Percentiles rank a stretch among this genome's conserved stretches.
Evolutionary conservation across 352 stramenopile genomes (phyloP).

Genomic region (Pythium brassicae): DNA sequence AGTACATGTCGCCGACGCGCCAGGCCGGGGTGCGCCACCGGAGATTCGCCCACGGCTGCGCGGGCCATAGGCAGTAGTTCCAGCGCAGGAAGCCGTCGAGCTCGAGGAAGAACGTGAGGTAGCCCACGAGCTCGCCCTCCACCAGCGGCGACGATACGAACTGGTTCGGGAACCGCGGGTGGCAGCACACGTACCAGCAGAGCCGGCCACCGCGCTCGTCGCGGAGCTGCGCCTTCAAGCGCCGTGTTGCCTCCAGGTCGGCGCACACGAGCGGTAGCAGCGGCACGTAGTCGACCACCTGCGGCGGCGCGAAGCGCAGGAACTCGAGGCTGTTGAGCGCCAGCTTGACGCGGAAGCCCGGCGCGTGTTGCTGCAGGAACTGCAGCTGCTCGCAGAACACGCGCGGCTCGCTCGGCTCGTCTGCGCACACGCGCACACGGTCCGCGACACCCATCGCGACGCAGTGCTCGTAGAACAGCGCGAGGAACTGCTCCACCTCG

Average conservation of each 20-base stretch:
- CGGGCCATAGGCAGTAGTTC: slow-evolving; percentile 78
- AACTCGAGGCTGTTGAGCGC: slow-evolving; percentile 76
- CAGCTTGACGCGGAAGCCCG: slow-evolving; percentile 67
- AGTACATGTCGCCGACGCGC: slow-evolving; percentile 84
- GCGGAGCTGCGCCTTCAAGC: slow-evolving; percentile 45
- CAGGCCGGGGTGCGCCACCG: slow-evolving; percentile 57
- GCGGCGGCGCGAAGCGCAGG: slow-evolving; percentile 48
- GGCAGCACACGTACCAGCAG: slow-evolving; percentile 82
- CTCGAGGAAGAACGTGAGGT: slow-evolving; percentile 72
- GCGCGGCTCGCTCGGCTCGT: slow-evolving; percentile 53
- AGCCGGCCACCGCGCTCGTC: slow-evolving; percentile 50
- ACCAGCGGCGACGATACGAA: slow-evolving; percentile 74
- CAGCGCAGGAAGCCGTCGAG: slow-evolving; percentile 79
- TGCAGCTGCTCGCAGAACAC: slow-evolving; percentile 62
- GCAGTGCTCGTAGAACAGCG: slow-evolving; percentile 66
- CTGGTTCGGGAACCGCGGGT: slow-evolving; percentile 63
- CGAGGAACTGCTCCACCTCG: slow-evolving; percentile 62
- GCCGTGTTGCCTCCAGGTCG: slow-evolving; percentile 54
- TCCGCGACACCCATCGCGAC: slow-evolving; percentile 48
- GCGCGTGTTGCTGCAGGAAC: slow-evolving; percentile 59
- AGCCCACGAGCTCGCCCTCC: slow-evolving; percentile 71
- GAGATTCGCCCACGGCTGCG: slow-evolving; percentile 51
- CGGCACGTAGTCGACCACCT: slow-evolving; percentile 72
- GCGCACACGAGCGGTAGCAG: slow-evolving; percentile 63
- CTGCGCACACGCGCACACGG: slow-evolving; percentile 62